phyloP scores from a whole-genome alignment of 495 filamentous ascomycete species.

The Bombardia bombarda region DNA sequence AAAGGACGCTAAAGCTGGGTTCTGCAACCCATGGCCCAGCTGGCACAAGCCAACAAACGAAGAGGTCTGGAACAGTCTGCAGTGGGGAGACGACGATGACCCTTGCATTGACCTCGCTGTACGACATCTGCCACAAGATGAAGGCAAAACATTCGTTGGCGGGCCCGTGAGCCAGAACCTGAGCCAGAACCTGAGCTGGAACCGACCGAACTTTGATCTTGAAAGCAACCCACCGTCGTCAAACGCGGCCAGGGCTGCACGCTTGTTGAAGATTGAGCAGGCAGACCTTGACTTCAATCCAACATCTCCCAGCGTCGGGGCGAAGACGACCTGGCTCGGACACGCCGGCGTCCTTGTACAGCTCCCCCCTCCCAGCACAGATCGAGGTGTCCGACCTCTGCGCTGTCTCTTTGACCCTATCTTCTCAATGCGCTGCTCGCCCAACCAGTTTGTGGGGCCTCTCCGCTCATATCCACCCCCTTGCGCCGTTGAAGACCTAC shows the following conservation, averaged over 20 bases:
- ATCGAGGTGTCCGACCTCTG: conserved; percentile 8
- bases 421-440: conserved; percentile 42
- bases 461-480: conserved; percentile 43
- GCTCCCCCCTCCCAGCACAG: conserved; percentile 7
- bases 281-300: conserved; percentile 19
- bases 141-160: not conserved
- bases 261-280: conserved; percentile 10
- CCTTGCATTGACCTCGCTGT: conserved; percentile 13
- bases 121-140: conserved; percentile 8
- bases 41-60: conserved; percentile 22
- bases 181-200: too few relatives aligned
- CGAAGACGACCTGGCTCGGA: conserved; percentile 44
- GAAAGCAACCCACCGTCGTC: conserved; percentile 12
- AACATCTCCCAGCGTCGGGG: not conserved
- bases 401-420: conserved; percentile 45
- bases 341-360: conserved; percentile 45
- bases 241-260: conserved; percentile 11
- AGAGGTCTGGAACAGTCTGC: conserved; percentile 17
- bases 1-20: conserved; percentile 6
- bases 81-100: conserved; percentile 19
- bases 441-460: conserved; percentile 38
- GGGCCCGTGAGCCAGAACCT: too few relatives aligned
- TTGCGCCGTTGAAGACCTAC: conserved; percentile 37
- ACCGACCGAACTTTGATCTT: conserved; percentile 11
- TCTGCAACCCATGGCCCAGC: conserved; percentile 50